Evolutionary conservation across 202 grass and related monocot genomes (phyloP).

Genomic region (Schoenoplectus tabernaemontani): DNA sequence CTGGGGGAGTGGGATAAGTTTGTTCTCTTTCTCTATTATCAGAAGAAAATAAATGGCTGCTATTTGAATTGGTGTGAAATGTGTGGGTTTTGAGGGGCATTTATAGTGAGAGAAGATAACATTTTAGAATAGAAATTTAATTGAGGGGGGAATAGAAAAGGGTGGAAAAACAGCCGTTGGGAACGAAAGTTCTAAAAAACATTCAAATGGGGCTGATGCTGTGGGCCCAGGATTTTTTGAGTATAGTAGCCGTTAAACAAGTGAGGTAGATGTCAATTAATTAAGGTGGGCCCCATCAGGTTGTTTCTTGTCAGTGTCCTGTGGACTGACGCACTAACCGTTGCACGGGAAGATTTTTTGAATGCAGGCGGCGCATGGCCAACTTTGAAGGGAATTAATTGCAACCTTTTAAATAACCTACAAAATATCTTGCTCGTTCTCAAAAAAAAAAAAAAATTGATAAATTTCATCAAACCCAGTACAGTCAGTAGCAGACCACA

Average conservation of each 20-base stretch:
- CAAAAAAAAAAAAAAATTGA: not conserved
- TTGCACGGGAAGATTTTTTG: constrained; percentile 24
- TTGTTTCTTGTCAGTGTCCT: not conserved
- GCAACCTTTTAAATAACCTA: not conserved
- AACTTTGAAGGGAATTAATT: not conserved
- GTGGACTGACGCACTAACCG: constrained; percentile 37
- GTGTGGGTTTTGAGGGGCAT: not conserved
- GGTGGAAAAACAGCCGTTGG: constrained; percentile 50
- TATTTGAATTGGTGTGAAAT: constrained; percentile 13
- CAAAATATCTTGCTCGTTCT: not conserved
- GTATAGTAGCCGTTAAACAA: constrained; percentile 55
- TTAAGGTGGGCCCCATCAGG: not conserved
- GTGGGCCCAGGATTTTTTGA: constrained; percentile 6
- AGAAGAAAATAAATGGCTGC: not conserved
- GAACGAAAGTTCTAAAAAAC: constrained; percentile 33
- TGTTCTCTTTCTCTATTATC: constrained; percentile 18
- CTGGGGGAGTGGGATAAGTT: not conserved
- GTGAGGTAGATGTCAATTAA: not conserved
- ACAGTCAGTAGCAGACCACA: not conserved
- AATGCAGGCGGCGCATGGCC: constrained; percentile 14
- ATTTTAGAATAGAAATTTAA: too few species aligned
- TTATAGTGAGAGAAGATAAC: constrained; percentile 1
- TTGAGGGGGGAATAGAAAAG: not conserved
- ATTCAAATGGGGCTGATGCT: constrained; percentile 32
- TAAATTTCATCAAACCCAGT: too few species aligned